Base-by-base conservation (phyloP, 2,329 filamentous ascomycete species). In the Aspergillus quadricinctus region DNA sequence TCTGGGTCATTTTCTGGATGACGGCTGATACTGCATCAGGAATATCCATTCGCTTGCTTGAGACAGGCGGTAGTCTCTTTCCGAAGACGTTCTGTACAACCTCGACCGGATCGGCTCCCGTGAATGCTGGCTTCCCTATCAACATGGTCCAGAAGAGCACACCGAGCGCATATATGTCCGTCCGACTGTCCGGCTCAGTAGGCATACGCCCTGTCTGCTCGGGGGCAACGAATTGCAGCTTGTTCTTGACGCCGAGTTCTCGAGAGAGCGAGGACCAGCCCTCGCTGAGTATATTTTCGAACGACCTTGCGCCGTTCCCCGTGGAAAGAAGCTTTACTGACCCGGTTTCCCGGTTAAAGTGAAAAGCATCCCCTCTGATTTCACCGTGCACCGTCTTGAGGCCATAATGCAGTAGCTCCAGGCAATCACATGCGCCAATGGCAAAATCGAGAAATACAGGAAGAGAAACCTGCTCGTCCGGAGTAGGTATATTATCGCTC, bases 171-270 rank as follows among this genome's bases (percentile, higher is more conserved):
- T 97, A 97, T 31, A 97, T 95, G 72, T 97, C 93, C 17, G 93
- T 97, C 43, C 93, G 84, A 46, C 84, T 90, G 73, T 97, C 93
- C 1, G 93, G 93, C 71, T 97, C 92, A 3, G 90, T 91, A 2
- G 92, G 90, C 83, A 97, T 88, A 21, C 93, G 87, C 14, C 93
- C 93, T 2, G 93, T 97, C 77, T 97, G 93, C 70, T 97, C 93
- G 0, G 93, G 92, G 49, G 92, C 93, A 69, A 97, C 95, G 69
- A 91, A 97, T 52, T 92, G 85, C 21, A 97, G 79, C 73, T 96
- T 96, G 69, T 92, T 88, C 74, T 91, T 92, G 43, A 92, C 90
- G 2, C 92, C 92, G 7, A 92, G 76, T 70, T 97, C 90, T 57
- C 88, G 88, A 11, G 90, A 93, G 9, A 97, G 76, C 0, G 83